phyloP scores from a whole-genome alignment of 805 yeast genomes.

The Hanseniaspora valbyensis region DNA sequence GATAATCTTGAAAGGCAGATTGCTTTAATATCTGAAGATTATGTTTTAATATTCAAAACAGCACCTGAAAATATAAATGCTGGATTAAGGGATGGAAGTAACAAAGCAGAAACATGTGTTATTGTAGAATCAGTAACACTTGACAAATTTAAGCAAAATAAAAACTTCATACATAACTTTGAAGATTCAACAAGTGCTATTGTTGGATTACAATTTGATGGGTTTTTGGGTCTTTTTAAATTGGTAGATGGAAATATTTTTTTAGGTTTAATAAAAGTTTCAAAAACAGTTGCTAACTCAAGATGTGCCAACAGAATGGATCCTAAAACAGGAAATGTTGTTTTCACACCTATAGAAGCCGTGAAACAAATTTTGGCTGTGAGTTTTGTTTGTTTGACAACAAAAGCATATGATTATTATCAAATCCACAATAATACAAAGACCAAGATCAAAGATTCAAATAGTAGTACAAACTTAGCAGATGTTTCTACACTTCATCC shows the following conservation, averaged over 20 bases:
- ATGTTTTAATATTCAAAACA: constrained; percentile 46
- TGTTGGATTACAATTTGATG: constrained; percentile 33
- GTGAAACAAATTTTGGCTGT: constrained; percentile 48
- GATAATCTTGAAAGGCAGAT: constrained; percentile 58
- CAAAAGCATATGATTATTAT: constrained; percentile 40
- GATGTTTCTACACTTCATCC: constrained; percentile 45
- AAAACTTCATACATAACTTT: neutral
- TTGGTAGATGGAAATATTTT: constrained; percentile 42
- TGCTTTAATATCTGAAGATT: constrained; percentile 48
- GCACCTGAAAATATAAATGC: constrained; percentile 4
- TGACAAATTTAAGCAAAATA: constrained; percentile 2
- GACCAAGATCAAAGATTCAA: constrained; percentile 23
- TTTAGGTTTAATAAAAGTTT: constrained; percentile 47
- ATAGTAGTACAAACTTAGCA: neutral
- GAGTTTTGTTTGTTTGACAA: constrained; percentile 53
- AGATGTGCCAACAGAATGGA: constrained; percentile 26
- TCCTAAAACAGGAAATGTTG: neutral
- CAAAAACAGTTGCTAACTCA: constrained; percentile 48
- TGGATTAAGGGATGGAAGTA: neutral
- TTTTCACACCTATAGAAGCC: constrained; percentile 34
- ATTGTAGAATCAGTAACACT: constrained; percentile 7
- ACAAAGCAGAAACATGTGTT: constrained; percentile 24
- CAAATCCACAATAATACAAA: constrained; percentile 19
- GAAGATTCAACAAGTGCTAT: constrained; percentile 27
- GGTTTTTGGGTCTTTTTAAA: constrained; percentile 51